A percentile compares a stretch with the other conserved stretches of the same genome.
These are phyloP conservation scores for Ceratobasidium sp. DNA, from an alignment of 1,284 basidiomycete genomes.

Conservation along the genomic window DNA sequence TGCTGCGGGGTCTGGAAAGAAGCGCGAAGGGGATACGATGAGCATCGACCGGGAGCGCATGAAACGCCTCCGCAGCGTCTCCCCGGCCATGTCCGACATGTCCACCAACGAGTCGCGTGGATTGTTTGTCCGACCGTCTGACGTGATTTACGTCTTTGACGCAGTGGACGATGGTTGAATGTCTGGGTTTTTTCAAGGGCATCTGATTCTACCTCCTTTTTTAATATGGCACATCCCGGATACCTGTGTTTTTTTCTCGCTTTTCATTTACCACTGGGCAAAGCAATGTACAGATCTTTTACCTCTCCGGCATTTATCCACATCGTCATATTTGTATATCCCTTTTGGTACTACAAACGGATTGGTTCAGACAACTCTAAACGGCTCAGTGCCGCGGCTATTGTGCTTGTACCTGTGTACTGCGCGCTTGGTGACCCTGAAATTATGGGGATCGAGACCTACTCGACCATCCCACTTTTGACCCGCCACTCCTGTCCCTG, in stretches of 20 bases:
- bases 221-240: constrained; percentile 29
- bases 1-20: constrained; percentile 49
- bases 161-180: constrained; percentile 50
- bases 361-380: constrained; percentile 1
- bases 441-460: constrained; percentile 32
- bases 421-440: constrained; percentile 21
- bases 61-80: constrained; percentile 73
- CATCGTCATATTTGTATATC: constrained; percentile 19
- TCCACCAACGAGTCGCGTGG: constrained; percentile 70
- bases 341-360: constrained; percentile 15
- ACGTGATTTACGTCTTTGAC: constrained; percentile 81
- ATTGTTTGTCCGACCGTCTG: constrained; percentile 78
- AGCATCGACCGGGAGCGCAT: constrained; percentile 58
- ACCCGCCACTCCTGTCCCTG: constrained; percentile 2
- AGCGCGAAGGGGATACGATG: constrained; percentile 72
- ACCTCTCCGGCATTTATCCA: constrained; percentile 31
- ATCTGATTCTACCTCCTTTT: constrained; percentile 17
- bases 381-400: constrained; percentile 18
- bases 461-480: not conserved
- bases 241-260: constrained; percentile 21
- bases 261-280: not conserved
- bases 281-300: constrained; percentile 22
- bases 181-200: constrained; percentile 1
- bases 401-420: constrained; percentile 18
- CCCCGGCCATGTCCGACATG: constrained; percentile 69